Percentiles rank a stretch among this genome's conserved stretches.
phyloP scores from a whole-genome alignment of 192 early-diverging fungal species.

The Paraglomus occultum region DNA sequence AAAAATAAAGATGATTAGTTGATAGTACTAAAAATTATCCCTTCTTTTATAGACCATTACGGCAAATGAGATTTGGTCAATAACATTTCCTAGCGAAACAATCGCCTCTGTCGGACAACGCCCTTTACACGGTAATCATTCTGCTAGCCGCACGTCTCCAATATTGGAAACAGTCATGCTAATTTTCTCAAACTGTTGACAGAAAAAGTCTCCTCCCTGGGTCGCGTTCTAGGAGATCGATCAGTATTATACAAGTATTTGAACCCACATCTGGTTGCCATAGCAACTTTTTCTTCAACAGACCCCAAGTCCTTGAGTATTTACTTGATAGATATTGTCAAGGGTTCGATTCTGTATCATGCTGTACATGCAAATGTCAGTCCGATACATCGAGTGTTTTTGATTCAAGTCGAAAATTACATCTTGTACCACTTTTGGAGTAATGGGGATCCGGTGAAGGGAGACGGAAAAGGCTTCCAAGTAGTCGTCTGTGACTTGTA shows the following conservation, averaged over 20 bases:
- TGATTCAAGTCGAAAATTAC: slow-evolving; percentile 83
- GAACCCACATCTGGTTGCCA: slow-evolving; percentile 85
- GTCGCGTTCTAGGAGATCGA: slow-evolving; percentile 91
- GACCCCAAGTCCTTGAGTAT: slow-evolving; percentile 52
- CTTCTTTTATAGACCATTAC: background rate
- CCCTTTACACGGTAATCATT: slow-evolving; percentile 36
- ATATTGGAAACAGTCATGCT: background rate
- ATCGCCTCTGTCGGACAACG: slow-evolving; percentile 43
- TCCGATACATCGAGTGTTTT: slow-evolving; percentile 56
- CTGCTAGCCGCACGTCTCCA: background rate
- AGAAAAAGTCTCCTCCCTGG: slow-evolving; percentile 81
- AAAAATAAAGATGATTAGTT: too few species aligned
- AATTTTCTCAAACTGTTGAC: background rate
- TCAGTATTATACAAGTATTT: slow-evolving; percentile 99
- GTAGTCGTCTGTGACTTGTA: slow-evolving; percentile 84
- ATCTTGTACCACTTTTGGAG: slow-evolving; percentile 90
- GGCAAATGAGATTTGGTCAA: slow-evolving; percentile 40
- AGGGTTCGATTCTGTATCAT: slow-evolving; percentile 78
- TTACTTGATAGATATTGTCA: slow-evolving; percentile 87
- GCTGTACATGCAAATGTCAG: slow-evolving; percentile 59
- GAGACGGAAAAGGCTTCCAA: slow-evolving; percentile 67
- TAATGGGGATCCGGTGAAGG: slow-evolving; percentile 47
- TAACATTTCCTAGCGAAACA: slow-evolving; percentile 58
- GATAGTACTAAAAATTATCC: background rate
- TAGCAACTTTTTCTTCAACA: slow-evolving; percentile 57